Conservation (phyloP, 2,329 filamentous ascomycete genomes). For the Colletotrichum viniferum region DNA sequence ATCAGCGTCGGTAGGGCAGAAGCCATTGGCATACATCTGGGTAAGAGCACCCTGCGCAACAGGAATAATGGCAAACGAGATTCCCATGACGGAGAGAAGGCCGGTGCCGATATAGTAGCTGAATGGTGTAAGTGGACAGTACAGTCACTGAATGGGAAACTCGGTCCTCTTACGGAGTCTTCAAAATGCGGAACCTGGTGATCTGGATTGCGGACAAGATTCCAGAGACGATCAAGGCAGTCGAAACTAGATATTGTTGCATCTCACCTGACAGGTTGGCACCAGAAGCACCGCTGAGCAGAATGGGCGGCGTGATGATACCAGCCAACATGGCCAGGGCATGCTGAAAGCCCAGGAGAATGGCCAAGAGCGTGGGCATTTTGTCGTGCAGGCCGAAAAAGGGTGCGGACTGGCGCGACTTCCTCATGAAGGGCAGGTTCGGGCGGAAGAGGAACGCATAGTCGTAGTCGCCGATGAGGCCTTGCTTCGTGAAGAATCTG, state of each 20-base stretch:
- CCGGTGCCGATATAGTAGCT: constrained; percentile 82
- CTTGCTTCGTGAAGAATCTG: constrained; percentile 65
- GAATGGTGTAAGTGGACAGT: neutral
- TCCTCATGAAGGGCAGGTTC: constrained; percentile 82
- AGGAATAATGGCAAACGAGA: constrained; percentile 78
- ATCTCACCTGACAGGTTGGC: constrained; percentile 66
- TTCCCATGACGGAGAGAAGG: constrained; percentile 78
- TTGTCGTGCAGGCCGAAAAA: constrained; percentile 85
- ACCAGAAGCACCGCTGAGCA: constrained; percentile 65
- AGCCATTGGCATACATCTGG: constrained; percentile 81
- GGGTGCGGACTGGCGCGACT: constrained; percentile 62
- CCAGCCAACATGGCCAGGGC: constrained; percentile 77
- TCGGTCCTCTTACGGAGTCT: constrained; percentile 54
- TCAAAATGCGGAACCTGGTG: constrained; percentile 73
- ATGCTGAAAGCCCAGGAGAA: constrained; percentile 81
- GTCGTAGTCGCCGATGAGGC: constrained; percentile 85
- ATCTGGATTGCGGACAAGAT: constrained; percentile 79
- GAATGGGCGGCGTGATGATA: constrained; percentile 79
- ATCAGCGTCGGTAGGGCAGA: constrained; percentile 61
- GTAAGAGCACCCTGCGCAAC: constrained; percentile 73
- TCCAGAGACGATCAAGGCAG: constrained; percentile 79
- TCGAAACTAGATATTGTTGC: constrained; percentile 80
- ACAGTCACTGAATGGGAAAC: neutral
- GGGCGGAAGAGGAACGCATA: constrained; percentile 87
- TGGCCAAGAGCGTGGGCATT: constrained; percentile 76